These are phyloP conservation scores for Sugiyamaella boreocaroliniensis DNA, from an alignment of 805 yeast genomes.

Conservation along the genomic window DNA sequence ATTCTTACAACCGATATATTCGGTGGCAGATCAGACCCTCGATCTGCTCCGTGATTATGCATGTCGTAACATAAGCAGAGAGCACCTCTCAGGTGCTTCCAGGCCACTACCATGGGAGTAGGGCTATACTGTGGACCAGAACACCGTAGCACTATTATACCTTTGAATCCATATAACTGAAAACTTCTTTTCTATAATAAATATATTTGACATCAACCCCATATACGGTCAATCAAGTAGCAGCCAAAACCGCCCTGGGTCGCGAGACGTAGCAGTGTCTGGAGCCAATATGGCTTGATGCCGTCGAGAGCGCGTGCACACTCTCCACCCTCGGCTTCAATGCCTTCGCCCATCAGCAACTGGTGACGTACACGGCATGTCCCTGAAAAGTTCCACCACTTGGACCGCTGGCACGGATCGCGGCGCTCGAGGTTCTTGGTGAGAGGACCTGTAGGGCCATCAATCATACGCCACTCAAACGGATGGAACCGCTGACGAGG, in stretches of 20 bases:
- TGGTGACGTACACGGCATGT: slow-evolving; percentile 74
- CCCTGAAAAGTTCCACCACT: slow-evolving; percentile 89
- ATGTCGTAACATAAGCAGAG: no score
- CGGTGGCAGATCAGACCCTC: no score
- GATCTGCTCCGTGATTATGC: no score
- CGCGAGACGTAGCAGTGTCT: slow-evolving; percentile 34
- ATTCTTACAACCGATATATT: no score
- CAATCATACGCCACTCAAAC: slow-evolving; percentile 83
- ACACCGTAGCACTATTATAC: no score
- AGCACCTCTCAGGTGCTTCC: no score
- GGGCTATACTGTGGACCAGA: no score
- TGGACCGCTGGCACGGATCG: slow-evolving; percentile 72
- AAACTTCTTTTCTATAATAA: neutral
- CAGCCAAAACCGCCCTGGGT: slow-evolving; percentile 32
- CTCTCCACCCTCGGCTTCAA: slow-evolving; percentile 79
- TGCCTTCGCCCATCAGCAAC: slow-evolving; percentile 77
- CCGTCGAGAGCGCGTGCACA: slow-evolving; percentile 62
- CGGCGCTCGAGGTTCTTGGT: slow-evolving; percentile 63
- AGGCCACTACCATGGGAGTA: no score
- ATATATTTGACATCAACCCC: slow-evolving; percentile 17
- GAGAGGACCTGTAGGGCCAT: slow-evolving; percentile 91
- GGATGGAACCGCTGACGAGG: slow-evolving; percentile 81
- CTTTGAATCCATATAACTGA: no score
- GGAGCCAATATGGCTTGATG: slow-evolving; percentile 47
- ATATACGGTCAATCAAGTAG: slow-evolving; percentile 25